A percentile compares a stretch with the other conserved stretches of the same genome.
Conservation (phyloP, 2,329 filamentous ascomycete species). For the Botryotinia convoluta region DNA sequence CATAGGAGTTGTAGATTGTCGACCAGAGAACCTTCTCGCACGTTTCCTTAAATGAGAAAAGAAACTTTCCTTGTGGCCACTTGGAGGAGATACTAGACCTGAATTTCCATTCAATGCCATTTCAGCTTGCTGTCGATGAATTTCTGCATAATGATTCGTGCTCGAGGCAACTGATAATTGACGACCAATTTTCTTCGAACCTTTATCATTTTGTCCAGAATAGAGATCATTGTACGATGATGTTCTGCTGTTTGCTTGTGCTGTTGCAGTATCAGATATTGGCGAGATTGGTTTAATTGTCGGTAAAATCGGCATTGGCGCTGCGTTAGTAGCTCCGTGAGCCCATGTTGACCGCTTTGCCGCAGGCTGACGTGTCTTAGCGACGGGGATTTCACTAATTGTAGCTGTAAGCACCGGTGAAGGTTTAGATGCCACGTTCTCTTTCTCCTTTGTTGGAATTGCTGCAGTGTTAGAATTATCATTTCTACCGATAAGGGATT, state of each 20-base stretch:
- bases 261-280: constrained; percentile 89
- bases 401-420: constrained; percentile 45
- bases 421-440: constrained; percentile 46
- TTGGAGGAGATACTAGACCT: constrained; percentile 72
- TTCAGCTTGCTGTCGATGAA: constrained; percentile 88
- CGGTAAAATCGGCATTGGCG: constrained; percentile 93
- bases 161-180: constrained; percentile 90
- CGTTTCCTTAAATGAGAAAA: constrained; percentile 96
- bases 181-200: constrained; percentile 86
- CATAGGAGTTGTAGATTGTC: constrained; percentile 72
- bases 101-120: constrained; percentile 76
- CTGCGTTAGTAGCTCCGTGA: constrained; percentile 73
- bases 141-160: constrained; percentile 87
- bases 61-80: constrained; percentile 88
- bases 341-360: constrained; percentile 92
- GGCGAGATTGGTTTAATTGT: constrained; percentile 94
- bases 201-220: constrained; percentile 55
- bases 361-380: constrained; percentile 50
- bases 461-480: constrained; percentile 63
- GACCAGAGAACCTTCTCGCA: constrained; percentile 85
- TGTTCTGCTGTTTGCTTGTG: constrained; percentile 72
- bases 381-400: constrained; percentile 42
- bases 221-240: constrained; percentile 53
- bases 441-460: constrained; percentile 46
- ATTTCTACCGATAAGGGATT: constrained; percentile 82